phyloP scores from a whole-genome alignment of 2,329 filamentous ascomycete species.

The Domatiomyces globalis region DNA sequence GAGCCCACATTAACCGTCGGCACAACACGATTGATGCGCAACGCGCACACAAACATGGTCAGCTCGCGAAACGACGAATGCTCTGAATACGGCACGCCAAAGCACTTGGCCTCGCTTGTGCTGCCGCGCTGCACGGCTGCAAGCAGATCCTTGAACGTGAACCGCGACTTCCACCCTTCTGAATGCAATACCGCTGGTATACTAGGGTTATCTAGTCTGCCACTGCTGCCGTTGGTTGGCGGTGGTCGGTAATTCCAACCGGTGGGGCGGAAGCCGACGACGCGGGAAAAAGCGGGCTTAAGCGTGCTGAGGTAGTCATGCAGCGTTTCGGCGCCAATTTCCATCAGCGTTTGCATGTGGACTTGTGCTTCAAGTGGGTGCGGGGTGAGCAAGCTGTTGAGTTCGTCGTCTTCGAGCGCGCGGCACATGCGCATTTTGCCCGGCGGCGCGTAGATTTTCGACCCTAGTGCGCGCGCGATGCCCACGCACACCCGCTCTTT shows the following conservation, averaged over 20 bases:
- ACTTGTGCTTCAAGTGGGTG: constrained; percentile 79
- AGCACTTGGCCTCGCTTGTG: constrained; percentile 69
- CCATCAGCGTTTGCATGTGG: constrained; percentile 93
- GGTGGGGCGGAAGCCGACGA: constrained; percentile 81
- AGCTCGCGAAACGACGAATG: constrained; percentile 91
- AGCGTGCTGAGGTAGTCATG: constrained; percentile 74
- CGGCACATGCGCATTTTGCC: constrained; percentile 72
- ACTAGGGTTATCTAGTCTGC: constrained; percentile 47
- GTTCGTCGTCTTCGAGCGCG: constrained; percentile 72
- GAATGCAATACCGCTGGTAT: constrained; percentile 53
- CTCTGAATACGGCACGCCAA: constrained; percentile 89
- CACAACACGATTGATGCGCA: constrained; percentile 78
- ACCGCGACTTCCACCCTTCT: constrained; percentile 61
- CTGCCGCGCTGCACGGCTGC: constrained; percentile 59
- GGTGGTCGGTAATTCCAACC: constrained; percentile 86
- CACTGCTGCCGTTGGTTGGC: constrained; percentile 28
- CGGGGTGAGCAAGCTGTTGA: constrained; percentile 60
- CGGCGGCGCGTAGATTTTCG: constrained; percentile 78
- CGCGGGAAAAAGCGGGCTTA: constrained; percentile 59
- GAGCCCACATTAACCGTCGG: constrained; percentile 82
- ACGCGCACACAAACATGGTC: constrained; percentile 77
- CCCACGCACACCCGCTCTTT: constrained; percentile 93
- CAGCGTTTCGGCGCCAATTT: constrained; percentile 79
- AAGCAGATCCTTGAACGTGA: constrained; percentile 55
- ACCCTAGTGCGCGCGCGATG: constrained; percentile 70